Percentiles rank a stretch among this genome's conserved stretches.
phyloP scores from a whole-genome alignment of 169 alveolate species.

The Plasmodium vinckei region DNA sequence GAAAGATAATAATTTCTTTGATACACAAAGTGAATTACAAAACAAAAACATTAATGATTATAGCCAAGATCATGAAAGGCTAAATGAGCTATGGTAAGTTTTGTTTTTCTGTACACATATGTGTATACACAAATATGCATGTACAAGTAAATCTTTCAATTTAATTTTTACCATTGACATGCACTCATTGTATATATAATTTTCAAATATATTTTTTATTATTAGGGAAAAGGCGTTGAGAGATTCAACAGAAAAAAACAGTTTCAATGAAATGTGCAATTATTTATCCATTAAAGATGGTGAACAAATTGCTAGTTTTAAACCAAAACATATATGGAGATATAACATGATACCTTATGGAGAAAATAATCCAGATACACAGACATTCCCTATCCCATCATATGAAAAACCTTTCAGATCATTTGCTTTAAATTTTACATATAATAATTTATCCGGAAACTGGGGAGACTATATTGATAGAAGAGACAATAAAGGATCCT shows the following conservation, averaged over 20 bases:
- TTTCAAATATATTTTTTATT: not conserved
- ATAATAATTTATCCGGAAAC: constrained; percentile 90
- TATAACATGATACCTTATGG: constrained; percentile 90
- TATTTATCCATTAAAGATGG: constrained; percentile 78
- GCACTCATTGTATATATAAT: not conserved
- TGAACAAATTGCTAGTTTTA: constrained; percentile 79
- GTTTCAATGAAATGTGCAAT: constrained; percentile 81
- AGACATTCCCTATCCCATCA: constrained; percentile 86
- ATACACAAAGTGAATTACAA: constrained; percentile 81
- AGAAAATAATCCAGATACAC: constrained; percentile 86
- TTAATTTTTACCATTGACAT: not conserved
- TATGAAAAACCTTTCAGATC: constrained; percentile 90
- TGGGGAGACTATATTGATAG: constrained; percentile 92
- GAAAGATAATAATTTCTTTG: constrained; percentile 88
- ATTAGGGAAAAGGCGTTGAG: constrained; percentile 81
- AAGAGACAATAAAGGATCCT: constrained; percentile 89
- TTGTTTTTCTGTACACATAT: not conserved
- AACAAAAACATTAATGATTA: constrained; percentile 80
- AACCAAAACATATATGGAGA: constrained; percentile 78
- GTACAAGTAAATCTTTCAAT: not conserved
- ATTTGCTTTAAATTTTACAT: constrained; percentile 89
- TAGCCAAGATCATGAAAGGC: constrained; percentile 84
- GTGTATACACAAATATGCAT: not conserved
- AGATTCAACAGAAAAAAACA: constrained; percentile 81
- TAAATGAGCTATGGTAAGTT: constrained; percentile 79